Evolutionary conservation across 2,329 filamentous ascomycete genomes (phyloP).

Genomic region (Xylaria sp.): DNA sequence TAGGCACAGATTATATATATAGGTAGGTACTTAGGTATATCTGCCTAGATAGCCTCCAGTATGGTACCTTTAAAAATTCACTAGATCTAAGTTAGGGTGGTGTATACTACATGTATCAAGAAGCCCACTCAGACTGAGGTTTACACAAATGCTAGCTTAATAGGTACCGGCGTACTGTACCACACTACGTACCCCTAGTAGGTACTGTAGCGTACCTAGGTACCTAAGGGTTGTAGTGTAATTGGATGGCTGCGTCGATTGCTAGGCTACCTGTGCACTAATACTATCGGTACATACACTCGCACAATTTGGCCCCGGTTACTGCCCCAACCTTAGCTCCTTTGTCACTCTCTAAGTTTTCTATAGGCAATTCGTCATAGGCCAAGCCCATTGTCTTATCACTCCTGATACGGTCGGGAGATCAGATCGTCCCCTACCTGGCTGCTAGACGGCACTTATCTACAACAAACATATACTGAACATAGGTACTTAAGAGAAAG

Average conservation of each 20-base stretch:
- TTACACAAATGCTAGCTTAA: background rate
- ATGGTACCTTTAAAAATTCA: slow-evolving; percentile 24
- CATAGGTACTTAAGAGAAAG: background rate
- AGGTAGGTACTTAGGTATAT: background rate
- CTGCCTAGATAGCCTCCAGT: slow-evolving; percentile 3
- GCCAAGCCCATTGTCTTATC: slow-evolving; percentile 38
- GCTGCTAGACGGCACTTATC: slow-evolving; percentile 8
- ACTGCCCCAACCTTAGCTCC: slow-evolving; percentile 6
- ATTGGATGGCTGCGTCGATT: background rate
- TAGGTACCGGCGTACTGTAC: background rate
- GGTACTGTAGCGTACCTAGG: background rate
- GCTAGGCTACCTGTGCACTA: background rate
- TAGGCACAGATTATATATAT: background rate
- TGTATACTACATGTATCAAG: too few relatives aligned
- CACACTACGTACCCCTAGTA: too few relatives aligned
- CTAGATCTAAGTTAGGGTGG: slow-evolving; percentile 13
- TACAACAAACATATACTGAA: too few relatives aligned
- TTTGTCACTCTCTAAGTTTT: slow-evolving; percentile 7
- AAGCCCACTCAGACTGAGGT: background rate
- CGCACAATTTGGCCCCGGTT: background rate
- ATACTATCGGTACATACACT: too few relatives aligned
- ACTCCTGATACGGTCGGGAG: slow-evolving; percentile 22
- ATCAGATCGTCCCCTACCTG: slow-evolving; percentile 3
- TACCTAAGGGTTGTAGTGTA: background rate
- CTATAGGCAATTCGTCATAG: slow-evolving; percentile 45